A percentile compares a stretch with the other conserved stretches of the same genome.
Evolutionary conservation across 2,329 filamentous ascomycete genomes (phyloP).

Genomic region (Claviceps sp.): DNA sequence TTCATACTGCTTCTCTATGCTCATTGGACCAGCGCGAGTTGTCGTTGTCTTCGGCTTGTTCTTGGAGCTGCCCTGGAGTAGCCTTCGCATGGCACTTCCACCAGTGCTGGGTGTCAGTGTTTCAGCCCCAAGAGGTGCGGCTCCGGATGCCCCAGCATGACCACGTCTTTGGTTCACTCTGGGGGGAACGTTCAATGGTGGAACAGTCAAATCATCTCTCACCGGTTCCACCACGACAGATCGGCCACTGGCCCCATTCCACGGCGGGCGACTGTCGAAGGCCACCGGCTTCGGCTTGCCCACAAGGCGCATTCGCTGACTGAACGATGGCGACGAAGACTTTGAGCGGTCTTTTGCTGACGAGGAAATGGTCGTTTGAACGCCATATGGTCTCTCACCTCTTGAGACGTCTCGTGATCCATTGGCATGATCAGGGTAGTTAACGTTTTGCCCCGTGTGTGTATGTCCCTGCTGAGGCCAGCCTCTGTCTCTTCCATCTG

Average conservation of each 20-base stretch:
- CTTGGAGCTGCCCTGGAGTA: constrained; percentile 11
- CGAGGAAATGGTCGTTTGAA: constrained; percentile 11
- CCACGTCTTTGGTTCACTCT: constrained; percentile 32
- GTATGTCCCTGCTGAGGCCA: constrained; percentile 2
- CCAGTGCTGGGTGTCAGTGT: constrained; percentile 13
- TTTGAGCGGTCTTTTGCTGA: constrained; percentile 11
- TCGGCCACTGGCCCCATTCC: constrained; percentile 62
- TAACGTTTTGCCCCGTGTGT: background rate
- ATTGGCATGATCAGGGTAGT: background rate
- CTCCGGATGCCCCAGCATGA: constrained; percentile 6
- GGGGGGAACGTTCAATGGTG: constrained; percentile 42
- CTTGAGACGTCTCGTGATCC: background rate
- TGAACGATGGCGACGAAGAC: constrained; percentile 17
- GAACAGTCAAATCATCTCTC: constrained; percentile 41
- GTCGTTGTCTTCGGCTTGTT: background rate
- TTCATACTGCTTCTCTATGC: background rate
- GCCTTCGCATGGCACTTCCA: constrained; percentile 20
- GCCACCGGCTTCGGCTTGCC: constrained; percentile 23
- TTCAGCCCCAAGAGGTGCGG: constrained; percentile 19
- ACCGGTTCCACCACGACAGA: constrained; percentile 50
- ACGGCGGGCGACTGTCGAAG: constrained; percentile 40
- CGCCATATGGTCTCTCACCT: background rate
- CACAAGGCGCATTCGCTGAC: constrained; percentile 20
- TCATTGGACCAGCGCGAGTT: background rate
- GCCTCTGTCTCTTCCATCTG: background rate